Percentiles rank a stretch among this genome's conserved stretches.
Conservation (phyloP, 805 yeast genomes). For the Pichia californica region DNA sequence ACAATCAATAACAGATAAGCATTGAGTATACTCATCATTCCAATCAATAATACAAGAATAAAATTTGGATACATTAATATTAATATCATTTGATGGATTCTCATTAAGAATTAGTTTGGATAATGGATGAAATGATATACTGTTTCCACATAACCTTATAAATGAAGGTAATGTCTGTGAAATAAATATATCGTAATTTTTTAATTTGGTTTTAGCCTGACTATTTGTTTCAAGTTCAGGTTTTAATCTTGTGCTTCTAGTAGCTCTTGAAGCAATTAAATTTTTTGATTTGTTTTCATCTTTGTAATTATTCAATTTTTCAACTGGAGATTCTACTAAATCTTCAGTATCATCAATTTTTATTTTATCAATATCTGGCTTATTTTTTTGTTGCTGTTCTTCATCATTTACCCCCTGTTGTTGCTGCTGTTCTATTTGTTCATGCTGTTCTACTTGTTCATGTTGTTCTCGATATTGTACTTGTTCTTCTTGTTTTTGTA, state of each 20-base stretch:
- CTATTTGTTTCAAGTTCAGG: conserved; percentile 14
- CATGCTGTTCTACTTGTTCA: no score
- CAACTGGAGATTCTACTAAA: no score
- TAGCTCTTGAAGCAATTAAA: conserved; percentile 11
- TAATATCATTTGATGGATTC: neutral
- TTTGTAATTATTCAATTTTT: no score
- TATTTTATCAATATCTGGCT: neutral
- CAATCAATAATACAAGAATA: conserved; percentile 15
- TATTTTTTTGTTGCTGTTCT: no score
- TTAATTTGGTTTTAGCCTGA: neutral
- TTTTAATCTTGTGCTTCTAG: conserved; percentile 16
- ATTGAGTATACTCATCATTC: conserved; percentile 19
- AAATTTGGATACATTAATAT: conserved; percentile 8
- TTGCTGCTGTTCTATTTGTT: no score
- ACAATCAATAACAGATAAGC: conserved; percentile 18
- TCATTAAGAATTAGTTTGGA: conserved; percentile 26
- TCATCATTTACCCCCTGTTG: no score
- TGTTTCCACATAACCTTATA: conserved; percentile 28
- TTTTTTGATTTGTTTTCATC: conserved; percentile 7
- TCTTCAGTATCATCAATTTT: neutral
- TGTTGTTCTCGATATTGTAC: no score
- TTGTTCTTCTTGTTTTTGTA: no score
- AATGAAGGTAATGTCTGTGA: conserved; percentile 15
- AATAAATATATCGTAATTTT: conserved; percentile 8
- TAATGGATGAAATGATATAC: conserved; percentile 36